Percentiles rank a stretch among this genome's conserved stretches.
phyloP scores from a whole-genome alignment of 192 early-diverging fungal species.

The Dispira parvispora region DNA sequence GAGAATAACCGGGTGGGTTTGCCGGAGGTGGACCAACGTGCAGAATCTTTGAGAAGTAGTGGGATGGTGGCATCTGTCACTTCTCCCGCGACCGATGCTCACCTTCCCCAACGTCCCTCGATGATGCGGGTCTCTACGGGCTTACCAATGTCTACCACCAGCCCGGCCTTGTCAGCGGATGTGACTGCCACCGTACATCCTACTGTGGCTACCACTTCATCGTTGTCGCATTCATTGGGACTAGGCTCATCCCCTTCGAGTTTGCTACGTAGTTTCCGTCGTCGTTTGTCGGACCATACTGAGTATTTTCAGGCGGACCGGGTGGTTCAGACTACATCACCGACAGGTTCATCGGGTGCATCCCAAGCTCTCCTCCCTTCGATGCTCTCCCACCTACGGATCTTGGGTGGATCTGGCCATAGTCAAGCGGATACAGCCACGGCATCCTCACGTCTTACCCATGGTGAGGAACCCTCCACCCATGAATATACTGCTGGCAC shows the following conservation, averaged over 20 bases:
- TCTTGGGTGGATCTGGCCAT: background rate
- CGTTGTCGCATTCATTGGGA: background rate
- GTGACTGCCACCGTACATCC: background rate
- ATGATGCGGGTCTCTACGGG: background rate
- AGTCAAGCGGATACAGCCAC: no score
- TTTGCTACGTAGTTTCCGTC: background rate
- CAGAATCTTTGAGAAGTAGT: background rate
- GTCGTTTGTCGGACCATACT: slow-evolving; percentile 1
- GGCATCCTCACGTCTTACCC: no score
- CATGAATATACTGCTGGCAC: no score
- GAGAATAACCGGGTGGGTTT: background rate
- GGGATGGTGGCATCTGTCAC: background rate
- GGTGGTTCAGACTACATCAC: background rate
- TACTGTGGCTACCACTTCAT: background rate
- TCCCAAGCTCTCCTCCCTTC: background rate
- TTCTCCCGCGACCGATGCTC: background rate
- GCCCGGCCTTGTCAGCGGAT: background rate
- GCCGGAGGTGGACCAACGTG: background rate
- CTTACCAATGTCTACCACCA: no score
- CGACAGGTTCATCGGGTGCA: background rate
- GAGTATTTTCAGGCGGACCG: background rate
- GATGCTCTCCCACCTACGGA: background rate
- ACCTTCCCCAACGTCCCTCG: background rate
- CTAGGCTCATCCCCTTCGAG: background rate
- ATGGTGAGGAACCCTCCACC: no score